A percentile compares a stretch with the other conserved stretches of the same genome.
phyloP scores from a whole-genome alignment of 2,329 filamentous ascomycete species.

The Fusarium fracticaudum region DNA sequence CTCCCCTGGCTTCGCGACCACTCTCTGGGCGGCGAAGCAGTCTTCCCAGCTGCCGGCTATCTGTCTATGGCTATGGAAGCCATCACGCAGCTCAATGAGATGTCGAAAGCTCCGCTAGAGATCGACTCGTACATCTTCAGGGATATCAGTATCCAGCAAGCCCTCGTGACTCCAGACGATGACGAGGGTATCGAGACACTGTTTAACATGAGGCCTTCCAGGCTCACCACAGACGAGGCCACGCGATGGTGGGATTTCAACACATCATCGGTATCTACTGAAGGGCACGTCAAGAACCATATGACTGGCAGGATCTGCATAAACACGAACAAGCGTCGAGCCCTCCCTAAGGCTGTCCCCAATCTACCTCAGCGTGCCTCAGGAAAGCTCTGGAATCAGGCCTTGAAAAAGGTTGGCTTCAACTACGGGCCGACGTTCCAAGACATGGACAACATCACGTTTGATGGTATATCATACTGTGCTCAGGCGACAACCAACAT shows the following conservation, averaged over 20 bases:
- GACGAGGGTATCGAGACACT: neutral
- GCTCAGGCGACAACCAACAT: neutral
- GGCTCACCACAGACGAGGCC: neutral
- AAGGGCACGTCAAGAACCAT: neutral
- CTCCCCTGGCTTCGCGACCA: neutral
- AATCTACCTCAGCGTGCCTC: neutral
- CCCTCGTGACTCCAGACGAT: neutral
- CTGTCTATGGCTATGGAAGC: neutral
- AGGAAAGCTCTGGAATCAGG: neutral
- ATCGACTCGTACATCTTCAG: neutral
- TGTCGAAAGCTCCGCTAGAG: neutral
- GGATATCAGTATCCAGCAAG: neutral
- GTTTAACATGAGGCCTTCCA: neutral
- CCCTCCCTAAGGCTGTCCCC: neutral
- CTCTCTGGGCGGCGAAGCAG: neutral
- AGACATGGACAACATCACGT: neutral
- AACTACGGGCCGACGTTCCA: neutral
- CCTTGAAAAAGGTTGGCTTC: neutral
- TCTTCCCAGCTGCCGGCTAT: neutral
- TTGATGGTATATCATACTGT: neutral
- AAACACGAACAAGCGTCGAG: neutral
- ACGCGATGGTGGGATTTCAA: neutral
- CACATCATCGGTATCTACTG: neutral
- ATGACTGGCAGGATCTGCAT: neutral
- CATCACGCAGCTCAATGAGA: neutral